Percentiles rank a stretch among this genome's conserved stretches.
These are phyloP conservation scores for Iris macrosiphon DNA, from an alignment of 106 monocot genomes.

Conservation along the genomic window DNA sequence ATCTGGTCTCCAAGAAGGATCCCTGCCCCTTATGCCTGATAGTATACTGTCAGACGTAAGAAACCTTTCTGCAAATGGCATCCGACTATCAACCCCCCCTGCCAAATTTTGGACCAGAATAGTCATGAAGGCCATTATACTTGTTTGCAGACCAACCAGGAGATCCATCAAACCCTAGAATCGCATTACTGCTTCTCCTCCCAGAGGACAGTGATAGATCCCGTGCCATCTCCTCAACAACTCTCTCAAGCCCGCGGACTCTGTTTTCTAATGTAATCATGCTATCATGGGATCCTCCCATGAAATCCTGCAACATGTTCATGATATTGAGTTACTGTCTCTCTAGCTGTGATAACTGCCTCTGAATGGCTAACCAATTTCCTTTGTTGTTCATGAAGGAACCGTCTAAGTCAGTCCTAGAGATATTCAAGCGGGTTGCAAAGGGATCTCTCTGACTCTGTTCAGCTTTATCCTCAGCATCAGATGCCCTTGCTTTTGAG, in stretches of 20 bases:
- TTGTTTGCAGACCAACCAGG: conserved; percentile 62
- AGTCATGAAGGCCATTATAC: conserved; percentile 65
- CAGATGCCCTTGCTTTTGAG: conserved; percentile 34
- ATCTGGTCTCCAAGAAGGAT: conserved; percentile 68
- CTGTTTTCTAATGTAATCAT: conserved; percentile 88
- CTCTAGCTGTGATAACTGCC: conserved; percentile 79
- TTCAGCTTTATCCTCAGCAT: conserved; percentile 51
- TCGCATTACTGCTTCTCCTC: conserved; percentile 51
- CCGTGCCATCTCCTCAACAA: conserved; percentile 92
- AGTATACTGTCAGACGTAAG: conserved; percentile 42
- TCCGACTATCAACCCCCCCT: conserved; percentile 36
- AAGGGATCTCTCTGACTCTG: conserved; percentile 35
- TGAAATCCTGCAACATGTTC: conserved; percentile 97
- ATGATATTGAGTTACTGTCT: conserved; percentile 86
- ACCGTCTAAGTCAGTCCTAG: conserved; percentile 51
- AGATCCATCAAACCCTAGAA: conserved; percentile 64
- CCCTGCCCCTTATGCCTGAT: conserved; percentile 44
- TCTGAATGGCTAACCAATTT: conserved; percentile 82
- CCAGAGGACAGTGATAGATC: conserved; percentile 64
- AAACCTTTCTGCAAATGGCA: conserved; percentile 63
- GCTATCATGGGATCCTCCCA: conserved; percentile 94
- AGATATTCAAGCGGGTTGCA: conserved; percentile 19
- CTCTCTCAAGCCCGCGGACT: conserved; percentile 85
- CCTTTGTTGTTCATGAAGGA: conserved; percentile 59
- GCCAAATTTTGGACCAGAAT: conserved; percentile 53